A percentile compares a stretch with the other conserved stretches of the same genome.
Conservation (phyloP, 148 eudicot genomes). For the Chenopodium suecicum region DNA sequence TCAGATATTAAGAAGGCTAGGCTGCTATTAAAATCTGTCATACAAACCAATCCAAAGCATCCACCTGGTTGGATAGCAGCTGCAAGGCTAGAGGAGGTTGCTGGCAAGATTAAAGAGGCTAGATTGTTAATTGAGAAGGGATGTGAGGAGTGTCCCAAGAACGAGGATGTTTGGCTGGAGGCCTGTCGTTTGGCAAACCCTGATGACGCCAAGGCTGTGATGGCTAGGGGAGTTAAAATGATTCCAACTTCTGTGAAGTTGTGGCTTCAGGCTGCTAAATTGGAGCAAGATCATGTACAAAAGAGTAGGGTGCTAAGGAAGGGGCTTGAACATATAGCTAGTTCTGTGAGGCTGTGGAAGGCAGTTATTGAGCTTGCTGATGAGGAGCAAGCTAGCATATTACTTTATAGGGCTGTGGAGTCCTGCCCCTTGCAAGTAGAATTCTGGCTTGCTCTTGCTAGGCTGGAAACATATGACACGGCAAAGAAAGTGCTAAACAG, state of each 20-base stretch:
- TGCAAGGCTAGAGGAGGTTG: slow-evolving; percentile 92
- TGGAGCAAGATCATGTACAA: slow-evolving; percentile 66
- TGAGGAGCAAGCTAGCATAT: slow-evolving; percentile 78
- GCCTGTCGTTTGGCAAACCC: slow-evolving; percentile 76
- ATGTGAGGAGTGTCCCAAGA: slow-evolving; percentile 93
- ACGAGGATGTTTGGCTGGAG: slow-evolving; percentile 95
- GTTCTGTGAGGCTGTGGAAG: slow-evolving; percentile 96
- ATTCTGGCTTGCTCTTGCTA: slow-evolving; percentile 91
- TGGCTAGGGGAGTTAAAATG: slow-evolving; percentile 83
- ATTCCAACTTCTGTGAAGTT: slow-evolving; percentile 89
- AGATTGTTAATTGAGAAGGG: slow-evolving; percentile 72
- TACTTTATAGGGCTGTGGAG: slow-evolving; percentile 89
- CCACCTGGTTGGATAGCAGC: slow-evolving; percentile 99
- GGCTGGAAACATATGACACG: slow-evolving; percentile 79
- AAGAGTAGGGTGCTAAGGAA: slow-evolving; percentile 88
- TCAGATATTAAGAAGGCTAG: slow-evolving; percentile 91
- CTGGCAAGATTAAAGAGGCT: slow-evolving; percentile 81
- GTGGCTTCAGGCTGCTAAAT: slow-evolving; percentile 89
- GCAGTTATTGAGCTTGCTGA: slow-evolving; percentile 91
- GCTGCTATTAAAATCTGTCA: slow-evolving; percentile 77
- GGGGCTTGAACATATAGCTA: slow-evolving; percentile 88
- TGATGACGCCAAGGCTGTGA: slow-evolving; percentile 87
- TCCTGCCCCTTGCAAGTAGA: slow-evolving; percentile 94
- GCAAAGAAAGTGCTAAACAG: slow-evolving; percentile 88
- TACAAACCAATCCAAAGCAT: slow-evolving; percentile 83